Evolutionary conservation across 2,329 filamentous ascomycete species (phyloP), one percentile per base, ranked within the genome.

Genomic region (Neofusicoccum kwambonambiense): DNA sequence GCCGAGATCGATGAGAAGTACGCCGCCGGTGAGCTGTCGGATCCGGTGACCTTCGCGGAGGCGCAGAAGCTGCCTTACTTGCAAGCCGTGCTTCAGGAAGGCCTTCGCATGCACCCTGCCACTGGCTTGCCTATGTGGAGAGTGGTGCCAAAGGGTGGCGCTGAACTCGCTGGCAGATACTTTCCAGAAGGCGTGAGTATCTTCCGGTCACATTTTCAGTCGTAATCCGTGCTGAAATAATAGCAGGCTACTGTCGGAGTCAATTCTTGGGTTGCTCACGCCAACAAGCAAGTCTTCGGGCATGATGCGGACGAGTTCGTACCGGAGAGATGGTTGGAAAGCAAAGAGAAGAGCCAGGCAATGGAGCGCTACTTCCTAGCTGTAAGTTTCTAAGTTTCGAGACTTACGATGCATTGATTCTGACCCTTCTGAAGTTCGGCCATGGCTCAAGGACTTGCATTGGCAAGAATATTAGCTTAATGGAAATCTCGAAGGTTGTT

Each of bases 241-340:
- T 5, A n/a, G 1, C 27, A 52, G 27, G 77, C 75, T 0, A 73
- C 77, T 64, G 73, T 79, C 9, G 77, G 73, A n/a, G 75, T 73
- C 72, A 78, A 77, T 63, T 73, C 71, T 49, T 78, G 75, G 75
- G 76, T 72, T 34, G 74, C 78, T 71, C 75, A 75, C 71, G 70
- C 72, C n/a, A 68, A 75, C 35, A 68, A 69, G 17, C 70, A 73
- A 8, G 72, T 78, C 45, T 79, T 78, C 50, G 77, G 77, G 2
- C 62, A 66, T 3, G 77, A 79, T 64, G 72, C 72, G 4, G 72
- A 77, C 12, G 71, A 78, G 44, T 79, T 73, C 65, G 67, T 76
- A 0, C 77, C 77, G 0, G 77, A 78, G 66, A 68, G 77, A 8
- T 79, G 77, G 77, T 22, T 66, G 4, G 12, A 47, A 5, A 15